Conservation (phyloP, 352 stramenopile genomes). For the Blastocystis sp. region DNA sequence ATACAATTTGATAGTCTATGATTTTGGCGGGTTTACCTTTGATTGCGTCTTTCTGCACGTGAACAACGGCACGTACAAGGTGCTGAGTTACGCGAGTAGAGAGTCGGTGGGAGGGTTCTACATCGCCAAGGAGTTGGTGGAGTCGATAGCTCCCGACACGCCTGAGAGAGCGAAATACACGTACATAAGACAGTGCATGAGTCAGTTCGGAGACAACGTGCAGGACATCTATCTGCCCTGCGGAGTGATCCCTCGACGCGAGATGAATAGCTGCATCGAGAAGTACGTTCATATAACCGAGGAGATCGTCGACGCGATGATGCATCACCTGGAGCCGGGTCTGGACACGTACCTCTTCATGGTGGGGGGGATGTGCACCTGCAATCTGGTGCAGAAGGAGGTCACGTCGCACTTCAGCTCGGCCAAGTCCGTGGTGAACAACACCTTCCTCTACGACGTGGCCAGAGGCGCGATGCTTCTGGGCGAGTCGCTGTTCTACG, state of each 20-base stretch:
- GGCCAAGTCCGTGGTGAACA: neutral
- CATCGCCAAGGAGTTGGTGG: neutral
- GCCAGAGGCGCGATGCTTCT: neutral
- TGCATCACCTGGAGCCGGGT: neutral
- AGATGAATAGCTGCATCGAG: neutral
- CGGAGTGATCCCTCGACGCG: neutral
- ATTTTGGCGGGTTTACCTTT: neutral
- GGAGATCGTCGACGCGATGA: neutral
- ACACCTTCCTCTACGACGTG: neutral
- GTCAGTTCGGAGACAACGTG: neutral
- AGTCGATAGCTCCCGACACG: neutral
- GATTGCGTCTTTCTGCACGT: neutral
- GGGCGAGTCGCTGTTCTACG: neutral
- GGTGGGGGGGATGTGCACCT: neutral
- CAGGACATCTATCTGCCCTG: neutral
- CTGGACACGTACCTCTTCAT: neutral
- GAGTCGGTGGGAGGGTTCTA: neutral
- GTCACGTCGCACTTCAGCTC: neutral
- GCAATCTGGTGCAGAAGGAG: neutral
- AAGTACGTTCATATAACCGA: neutral
- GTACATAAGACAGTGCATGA: neutral
- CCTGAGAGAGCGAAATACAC: neutral
- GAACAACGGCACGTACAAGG: neutral
- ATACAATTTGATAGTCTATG: neutral
- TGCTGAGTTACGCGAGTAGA: neutral